These are phyloP conservation scores for Collybiopsis luxurians DNA, from an alignment of 768 basidiomycete genomes.

Conservation along the genomic window DNA sequence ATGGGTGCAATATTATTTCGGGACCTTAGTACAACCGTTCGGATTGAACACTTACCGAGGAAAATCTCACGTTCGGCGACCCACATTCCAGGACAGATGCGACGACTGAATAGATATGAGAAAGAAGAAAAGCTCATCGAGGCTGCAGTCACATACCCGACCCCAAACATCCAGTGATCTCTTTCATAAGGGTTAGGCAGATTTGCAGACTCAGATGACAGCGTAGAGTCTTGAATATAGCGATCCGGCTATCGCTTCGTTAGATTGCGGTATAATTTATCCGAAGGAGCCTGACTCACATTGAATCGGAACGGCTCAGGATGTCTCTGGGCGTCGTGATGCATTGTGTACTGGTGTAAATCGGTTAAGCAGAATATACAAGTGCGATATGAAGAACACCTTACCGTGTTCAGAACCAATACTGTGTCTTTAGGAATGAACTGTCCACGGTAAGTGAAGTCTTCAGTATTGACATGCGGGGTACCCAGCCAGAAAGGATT, in stretches of 20 bases:
- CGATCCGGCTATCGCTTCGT: slow-evolving; percentile 27
- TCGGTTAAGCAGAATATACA: too few species aligned
- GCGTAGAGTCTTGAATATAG: slow-evolving; percentile 26
- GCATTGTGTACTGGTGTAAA: slow-evolving; percentile 15
- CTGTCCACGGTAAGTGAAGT: slow-evolving; percentile 30
- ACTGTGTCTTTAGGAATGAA: slow-evolving; percentile 27
- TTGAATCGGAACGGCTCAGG: slow-evolving; percentile 24
- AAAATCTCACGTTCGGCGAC: slow-evolving; percentile 33
- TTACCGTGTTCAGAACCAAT: slow-evolving; percentile 23
- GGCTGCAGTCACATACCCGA: slow-evolving; percentile 33
- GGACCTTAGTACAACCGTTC: too few species aligned
- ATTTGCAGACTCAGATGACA: slow-evolving; percentile 29
- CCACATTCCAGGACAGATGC: slow-evolving; percentile 32
- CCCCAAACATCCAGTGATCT: slow-evolving; percentile 37
- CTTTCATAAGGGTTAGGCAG: slow-evolving; percentile 24
- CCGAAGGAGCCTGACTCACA: too few species aligned
- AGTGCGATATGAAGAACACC: too few species aligned
- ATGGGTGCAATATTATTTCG: too few species aligned
- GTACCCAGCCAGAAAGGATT: slow-evolving; percentile 24
- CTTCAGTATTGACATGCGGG: slow-evolving; percentile 24
- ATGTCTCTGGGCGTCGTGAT: slow-evolving; percentile 25
- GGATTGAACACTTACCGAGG: slow-evolving; percentile 18
- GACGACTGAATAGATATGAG: too few species aligned
- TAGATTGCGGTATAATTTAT: neutral
- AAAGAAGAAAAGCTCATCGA: too few species aligned